Evolutionary conservation across 805 yeast species (phyloP).

Genomic region (Nakazawaea wickerhamii): DNA sequence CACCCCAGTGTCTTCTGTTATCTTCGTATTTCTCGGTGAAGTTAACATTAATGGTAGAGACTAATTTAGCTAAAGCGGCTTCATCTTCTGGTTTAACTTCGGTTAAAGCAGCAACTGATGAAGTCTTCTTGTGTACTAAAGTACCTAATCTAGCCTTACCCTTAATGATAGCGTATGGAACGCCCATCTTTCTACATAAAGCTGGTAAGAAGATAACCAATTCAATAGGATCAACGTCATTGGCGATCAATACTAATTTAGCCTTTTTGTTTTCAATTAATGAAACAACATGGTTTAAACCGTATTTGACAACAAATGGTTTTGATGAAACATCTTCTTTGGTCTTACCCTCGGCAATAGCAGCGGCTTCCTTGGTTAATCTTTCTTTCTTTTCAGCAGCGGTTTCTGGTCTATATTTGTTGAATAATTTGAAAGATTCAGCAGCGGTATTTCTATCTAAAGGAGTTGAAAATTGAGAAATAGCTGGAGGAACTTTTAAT

Average conservation of each 20-base stretch:
- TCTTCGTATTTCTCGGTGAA: conserved; percentile 93
- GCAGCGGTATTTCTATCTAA: conserved; percentile 99
- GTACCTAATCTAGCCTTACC: conserved; percentile 99
- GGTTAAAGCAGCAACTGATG: conserved; percentile 95
- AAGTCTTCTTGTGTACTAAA: conserved; percentile 94
- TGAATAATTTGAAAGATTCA: conserved; percentile 92
- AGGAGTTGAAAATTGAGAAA: conserved; percentile 92
- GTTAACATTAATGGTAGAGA: conserved; percentile 91
- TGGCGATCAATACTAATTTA: conserved; percentile 93
- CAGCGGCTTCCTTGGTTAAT: conserved; percentile 98
- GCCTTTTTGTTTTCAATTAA: conserved; percentile 98
- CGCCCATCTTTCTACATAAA: conserved; percentile 98
- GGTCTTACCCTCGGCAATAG: conserved; percentile 96
- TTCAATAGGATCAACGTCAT: conserved; percentile 99
- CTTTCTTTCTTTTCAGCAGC: conserved; percentile 98
- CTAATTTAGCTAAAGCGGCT: conserved; percentile 87
- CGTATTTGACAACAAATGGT: conserved; percentile 96
- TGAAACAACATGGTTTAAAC: conserved; percentile 98
- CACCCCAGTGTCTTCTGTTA: conserved; percentile 99
- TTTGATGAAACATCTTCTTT: conserved; percentile 94
- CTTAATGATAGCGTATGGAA: conserved; percentile 97
- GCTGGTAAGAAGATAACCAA: conserved; percentile 97
- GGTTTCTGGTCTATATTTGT: conserved; percentile 99
- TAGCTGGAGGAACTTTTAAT: conserved; percentile 98
- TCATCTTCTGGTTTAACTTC: conserved; percentile 94